Evolutionary conservation across 2,329 filamentous ascomycete genomes (phyloP).

Genomic region (Aspergillus floridensis): DNA sequence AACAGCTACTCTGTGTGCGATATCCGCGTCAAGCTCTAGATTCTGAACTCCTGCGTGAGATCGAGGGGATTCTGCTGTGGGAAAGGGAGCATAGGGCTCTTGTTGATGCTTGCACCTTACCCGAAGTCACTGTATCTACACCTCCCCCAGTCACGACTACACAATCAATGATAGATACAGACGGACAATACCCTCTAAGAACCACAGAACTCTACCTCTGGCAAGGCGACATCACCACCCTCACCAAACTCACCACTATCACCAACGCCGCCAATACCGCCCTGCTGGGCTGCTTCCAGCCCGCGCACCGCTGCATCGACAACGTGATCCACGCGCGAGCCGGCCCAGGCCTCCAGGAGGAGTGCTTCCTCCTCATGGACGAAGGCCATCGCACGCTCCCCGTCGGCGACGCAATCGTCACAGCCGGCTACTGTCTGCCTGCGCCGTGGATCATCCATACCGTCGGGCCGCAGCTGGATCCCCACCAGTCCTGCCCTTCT

Average conservation of each 20-base stretch:
- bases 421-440: constrained; percentile 21
- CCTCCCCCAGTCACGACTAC: background rate
- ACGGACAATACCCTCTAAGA: too few relatives aligned
- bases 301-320: constrained; percentile 24
- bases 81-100: background rate
- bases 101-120: background rate
- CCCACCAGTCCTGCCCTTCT: background rate
- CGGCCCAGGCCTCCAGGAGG: constrained; percentile 22
- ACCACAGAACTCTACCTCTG: constrained; percentile 11
- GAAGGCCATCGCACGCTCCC: constrained; percentile 14
- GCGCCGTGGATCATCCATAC: constrained; percentile 20
- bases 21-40: background rate
- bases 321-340: constrained; percentile 25
- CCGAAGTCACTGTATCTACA: too few relatives aligned
- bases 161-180: background rate
- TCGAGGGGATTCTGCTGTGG: background rate
- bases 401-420: constrained; percentile 14
- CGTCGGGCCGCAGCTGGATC: constrained; percentile 20
- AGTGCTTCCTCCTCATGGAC: constrained; percentile 17
- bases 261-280: constrained; percentile 24
- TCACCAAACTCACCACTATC: constrained; percentile 22
- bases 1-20: constrained; percentile 1
- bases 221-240: constrained; percentile 25
- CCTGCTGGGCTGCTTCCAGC: constrained; percentile 23
- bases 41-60: background rate